Conservation (phyloP, 129 eudicot genomes). For the Flaveria robusta region DNA sequence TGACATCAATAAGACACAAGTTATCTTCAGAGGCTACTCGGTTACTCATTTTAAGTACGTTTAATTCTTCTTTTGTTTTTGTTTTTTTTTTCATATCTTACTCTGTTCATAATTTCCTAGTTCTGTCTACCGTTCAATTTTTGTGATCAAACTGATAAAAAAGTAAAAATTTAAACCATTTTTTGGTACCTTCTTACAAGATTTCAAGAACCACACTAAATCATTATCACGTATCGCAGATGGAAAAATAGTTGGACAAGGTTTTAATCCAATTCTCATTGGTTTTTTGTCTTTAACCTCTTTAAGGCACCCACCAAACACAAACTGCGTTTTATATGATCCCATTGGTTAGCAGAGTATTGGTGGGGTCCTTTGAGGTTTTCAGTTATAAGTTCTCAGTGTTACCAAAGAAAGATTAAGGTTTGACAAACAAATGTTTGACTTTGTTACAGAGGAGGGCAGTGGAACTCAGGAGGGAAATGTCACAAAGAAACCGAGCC, state of each 20-base stretch:
- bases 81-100: neutral
- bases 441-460: constrained; percentile 74
- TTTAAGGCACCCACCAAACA: neutral
- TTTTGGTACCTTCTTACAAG: too few relatives aligned
- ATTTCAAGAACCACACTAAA: too few relatives aligned
- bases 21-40: constrained; percentile 90
- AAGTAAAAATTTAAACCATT: neutral
- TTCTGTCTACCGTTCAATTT: neutral
- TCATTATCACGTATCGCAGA: too few relatives aligned
- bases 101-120: constrained; percentile 5
- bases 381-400: neutral
- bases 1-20: constrained; percentile 58
- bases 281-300: neutral
- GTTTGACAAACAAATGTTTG: constrained; percentile 6
- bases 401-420: neutral
- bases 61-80: neutral
- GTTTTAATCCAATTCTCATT: too few relatives aligned
- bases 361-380: neutral
- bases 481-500: constrained; percentile 92
- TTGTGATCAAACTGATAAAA: constrained; percentile 2
- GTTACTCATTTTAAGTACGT: constrained; percentile 86
- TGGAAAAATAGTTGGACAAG: neutral
- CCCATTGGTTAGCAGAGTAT: too few relatives aligned
- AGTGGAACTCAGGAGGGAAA: constrained; percentile 93
- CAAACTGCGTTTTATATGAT: too few relatives aligned